A percentile compares a stretch with the other conserved stretches of the same genome.
These are phyloP conservation scores for Coniferiporia sulphurascens DNA, from an alignment of 1,284 basidiomycete species.

Conservation along the genomic window DNA sequence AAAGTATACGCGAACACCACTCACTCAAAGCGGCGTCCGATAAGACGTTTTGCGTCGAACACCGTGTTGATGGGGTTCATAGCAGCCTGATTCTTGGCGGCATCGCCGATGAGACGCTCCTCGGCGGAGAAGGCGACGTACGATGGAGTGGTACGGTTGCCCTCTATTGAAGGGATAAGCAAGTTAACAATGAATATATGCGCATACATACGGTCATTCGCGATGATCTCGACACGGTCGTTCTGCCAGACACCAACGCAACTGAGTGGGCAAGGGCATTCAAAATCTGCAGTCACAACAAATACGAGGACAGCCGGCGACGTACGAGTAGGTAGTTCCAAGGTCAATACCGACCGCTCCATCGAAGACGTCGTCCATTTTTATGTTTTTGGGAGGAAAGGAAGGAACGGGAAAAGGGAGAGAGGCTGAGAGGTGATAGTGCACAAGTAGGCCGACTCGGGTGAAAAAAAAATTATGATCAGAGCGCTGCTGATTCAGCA, in stretches of 20 bases:
- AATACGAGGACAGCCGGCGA: slow-evolving; percentile 23
- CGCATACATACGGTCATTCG: slow-evolving; percentile 78
- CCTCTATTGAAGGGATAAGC: slow-evolving; percentile 56
- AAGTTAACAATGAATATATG: slow-evolving; percentile 12
- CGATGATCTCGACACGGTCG: slow-evolving; percentile 98
- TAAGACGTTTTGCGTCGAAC: slow-evolving; percentile 96
- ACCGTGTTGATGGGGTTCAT: slow-evolving; percentile 97
- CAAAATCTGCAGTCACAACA: slow-evolving; percentile 6
- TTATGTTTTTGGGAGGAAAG: slow-evolving; percentile 42
- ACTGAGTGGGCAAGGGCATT: slow-evolving; percentile 32
- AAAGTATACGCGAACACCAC: slow-evolving; percentile 26
- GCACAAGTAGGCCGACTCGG: slow-evolving; percentile 20
- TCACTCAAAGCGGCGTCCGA: slow-evolving; percentile 92
- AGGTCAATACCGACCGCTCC: slow-evolving; percentile 96
- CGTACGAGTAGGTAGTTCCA: slow-evolving; percentile 87
- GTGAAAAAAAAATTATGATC: slow-evolving; percentile 33
- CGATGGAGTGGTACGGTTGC: slow-evolving; percentile 98
- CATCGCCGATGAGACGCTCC: slow-evolving; percentile 99
- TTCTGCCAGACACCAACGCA: slow-evolving; percentile 99
- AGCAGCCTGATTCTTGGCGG: slow-evolving; percentile 96
- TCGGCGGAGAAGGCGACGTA: slow-evolving; percentile 98
- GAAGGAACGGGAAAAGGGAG: slow-evolving; percentile 21
- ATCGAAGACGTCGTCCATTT: slow-evolving; percentile 91
- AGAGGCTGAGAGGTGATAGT: slow-evolving; percentile 23
- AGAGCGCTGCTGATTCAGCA: slow-evolving; percentile 17